Base-by-base conservation (phyloP, 352 stramenopile species). In the Pythium apleroticum region DNA sequence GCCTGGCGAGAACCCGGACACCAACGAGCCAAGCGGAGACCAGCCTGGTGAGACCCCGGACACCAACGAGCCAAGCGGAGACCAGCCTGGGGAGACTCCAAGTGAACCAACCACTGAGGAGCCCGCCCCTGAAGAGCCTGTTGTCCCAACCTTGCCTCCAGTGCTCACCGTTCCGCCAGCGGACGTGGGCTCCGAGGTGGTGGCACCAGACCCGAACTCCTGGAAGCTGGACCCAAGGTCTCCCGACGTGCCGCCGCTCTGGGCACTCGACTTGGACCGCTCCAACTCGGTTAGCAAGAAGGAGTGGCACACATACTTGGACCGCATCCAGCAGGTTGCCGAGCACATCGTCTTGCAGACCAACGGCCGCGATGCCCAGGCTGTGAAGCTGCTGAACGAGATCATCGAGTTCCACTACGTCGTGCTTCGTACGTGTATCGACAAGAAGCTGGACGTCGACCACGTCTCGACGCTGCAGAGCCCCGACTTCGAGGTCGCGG, bases 341-440 rank as follows among this genome's bases (percentile, higher is more conserved):
- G 19, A 24, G 7, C 0, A 53, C 1, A 22, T 33, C 7, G 37
- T 35, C 17, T 4, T 3, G 1, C 5, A 33, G 17, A 49, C 31
- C 28, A 24, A 39, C 33, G 15, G 33, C 33, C 33, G 28, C 6
- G 62, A 68, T 20, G 10, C n/a, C 2, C 6, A 35, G 11, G 46
- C 52, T 9, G 45, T 62, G 5, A 15, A 27, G 11, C 52, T 67
- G 0, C 31, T 67, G 10, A 48, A 33, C 27, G 17, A 48, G 3
- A 19, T 57, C 17, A 20, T 67, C 41, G 22, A 57, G 30, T 63
- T 68, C 62, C 62, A 63, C 62, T 63, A 68, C 45, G 12, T 17
- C n/a, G 12, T n/a, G 10, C 48, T 68, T 3, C 11, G 41, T 2
- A 17, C 46, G 45, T 68, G 54, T 24, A 46, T 62, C 28, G 33